Percentiles rank a stretch among this genome's conserved stretches.
phyloP scores from a whole-genome alignment of 108 stramenopile species.

The Skeletonema costatum region DNA sequence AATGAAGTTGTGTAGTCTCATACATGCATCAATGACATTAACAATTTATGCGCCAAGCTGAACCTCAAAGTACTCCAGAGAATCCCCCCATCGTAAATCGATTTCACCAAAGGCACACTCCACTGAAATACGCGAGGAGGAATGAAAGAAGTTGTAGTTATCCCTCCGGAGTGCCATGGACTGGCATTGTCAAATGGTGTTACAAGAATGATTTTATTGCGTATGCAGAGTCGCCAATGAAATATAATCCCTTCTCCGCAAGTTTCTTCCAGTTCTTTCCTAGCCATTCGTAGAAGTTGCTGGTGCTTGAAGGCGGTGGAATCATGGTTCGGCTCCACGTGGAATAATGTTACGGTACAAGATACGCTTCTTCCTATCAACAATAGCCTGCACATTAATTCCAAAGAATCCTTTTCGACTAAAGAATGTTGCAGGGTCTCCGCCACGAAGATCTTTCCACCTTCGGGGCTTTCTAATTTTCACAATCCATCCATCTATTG shows the following conservation, averaged over 20 bases:
- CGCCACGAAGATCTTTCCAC: too few species aligned
- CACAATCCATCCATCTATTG: not conserved
- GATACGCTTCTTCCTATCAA: not conserved
- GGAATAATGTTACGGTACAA: not conserved
- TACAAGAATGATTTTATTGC: slow-evolving; percentile 3
- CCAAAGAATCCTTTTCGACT: slow-evolving; percentile 39
- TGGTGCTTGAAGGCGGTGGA: not conserved
- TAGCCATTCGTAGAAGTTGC: not conserved
- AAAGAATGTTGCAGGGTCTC: slow-evolving; percentile 22
- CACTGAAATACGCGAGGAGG: slow-evolving; percentile 9
- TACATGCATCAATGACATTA: slow-evolving; percentile 5
- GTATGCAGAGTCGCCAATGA: slow-evolving; percentile 29
- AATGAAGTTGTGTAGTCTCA: slow-evolving; percentile 28
- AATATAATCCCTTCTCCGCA: not conserved
- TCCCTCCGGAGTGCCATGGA: slow-evolving; percentile 4
- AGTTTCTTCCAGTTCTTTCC: not conserved
- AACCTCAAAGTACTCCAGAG: slow-evolving; percentile 21
- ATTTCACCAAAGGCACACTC: slow-evolving; percentile 46
- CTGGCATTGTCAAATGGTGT: not conserved
- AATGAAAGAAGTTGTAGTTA: slow-evolving; percentile 21
- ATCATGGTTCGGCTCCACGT: not conserved
- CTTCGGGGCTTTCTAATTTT: not conserved
- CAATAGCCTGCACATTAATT: slow-evolving; percentile 12
- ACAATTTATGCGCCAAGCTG: not conserved
- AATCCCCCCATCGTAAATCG: slow-evolving; percentile 25